Conservation (phyloP, 495 filamentous ascomycete genomes). For the Chaetomidium leptoderma region DNA sequence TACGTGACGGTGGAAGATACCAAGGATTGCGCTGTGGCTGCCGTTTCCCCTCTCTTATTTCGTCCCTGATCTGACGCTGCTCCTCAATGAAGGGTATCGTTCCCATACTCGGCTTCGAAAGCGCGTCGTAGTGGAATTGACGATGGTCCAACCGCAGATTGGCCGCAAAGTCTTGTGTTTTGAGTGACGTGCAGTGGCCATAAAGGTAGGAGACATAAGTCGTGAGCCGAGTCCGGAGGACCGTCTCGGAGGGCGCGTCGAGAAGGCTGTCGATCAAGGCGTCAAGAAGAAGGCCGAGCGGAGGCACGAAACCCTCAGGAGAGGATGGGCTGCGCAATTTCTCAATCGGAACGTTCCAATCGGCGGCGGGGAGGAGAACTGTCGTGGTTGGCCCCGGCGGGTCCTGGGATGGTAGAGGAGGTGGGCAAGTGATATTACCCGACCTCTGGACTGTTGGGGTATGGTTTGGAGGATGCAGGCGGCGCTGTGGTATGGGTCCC, state of each 20-base stretch:
- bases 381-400: background rate
- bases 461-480: background rate
- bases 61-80: slow-evolving; percentile 5
- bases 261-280: background rate
- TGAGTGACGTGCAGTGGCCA: background rate
- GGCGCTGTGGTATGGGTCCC: background rate
- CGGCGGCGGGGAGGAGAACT: background rate
- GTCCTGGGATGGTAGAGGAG: background rate
- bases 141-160: background rate
- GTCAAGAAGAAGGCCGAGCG: background rate
- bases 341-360: background rate
- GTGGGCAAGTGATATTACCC: background rate
- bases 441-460: background rate
- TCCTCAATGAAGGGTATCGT: background rate
- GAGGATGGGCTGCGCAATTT: background rate
- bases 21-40: background rate
- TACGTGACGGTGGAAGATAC: background rate
- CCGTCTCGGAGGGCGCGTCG: background rate
- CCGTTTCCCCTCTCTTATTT: background rate
- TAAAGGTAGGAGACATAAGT: background rate
- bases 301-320: background rate
- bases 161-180: background rate
- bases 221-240: background rate
- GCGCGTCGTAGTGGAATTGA: slow-evolving; percentile 10
- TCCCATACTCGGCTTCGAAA: slow-evolving; percentile 3